A percentile compares a stretch with the other conserved stretches of the same genome.
phyloP scores from a whole-genome alignment of 2,329 filamentous ascomycete species.

The Cladophialophora carrionii region DNA sequence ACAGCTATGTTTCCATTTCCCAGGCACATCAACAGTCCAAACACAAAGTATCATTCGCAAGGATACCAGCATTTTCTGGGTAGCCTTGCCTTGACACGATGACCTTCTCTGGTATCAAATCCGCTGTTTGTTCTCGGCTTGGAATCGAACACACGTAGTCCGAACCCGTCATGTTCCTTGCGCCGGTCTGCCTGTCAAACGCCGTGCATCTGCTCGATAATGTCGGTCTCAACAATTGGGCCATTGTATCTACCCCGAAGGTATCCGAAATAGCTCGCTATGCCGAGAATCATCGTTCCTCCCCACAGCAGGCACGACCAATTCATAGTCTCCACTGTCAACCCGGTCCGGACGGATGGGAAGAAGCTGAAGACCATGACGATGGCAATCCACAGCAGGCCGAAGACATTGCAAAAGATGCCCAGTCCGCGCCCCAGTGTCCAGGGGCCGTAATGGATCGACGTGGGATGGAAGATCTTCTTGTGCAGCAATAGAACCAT shows the following conservation, averaged over 20 bases:
- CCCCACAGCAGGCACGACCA: constrained; percentile 51
- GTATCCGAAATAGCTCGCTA: constrained; percentile 46
- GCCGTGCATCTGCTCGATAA: constrained; percentile 28
- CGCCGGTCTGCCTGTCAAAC: constrained; percentile 10
- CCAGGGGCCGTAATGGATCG: constrained; percentile 43
- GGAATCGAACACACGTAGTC: not conserved
- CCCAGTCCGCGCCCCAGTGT: constrained; percentile 45
- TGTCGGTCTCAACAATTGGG: constrained; percentile 38
- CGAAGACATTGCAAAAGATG: constrained; percentile 48
- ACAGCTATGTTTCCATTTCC: not conserved
- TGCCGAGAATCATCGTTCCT: constrained; percentile 46
- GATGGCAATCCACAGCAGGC: constrained; percentile 48
- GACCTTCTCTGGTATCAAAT: not conserved
- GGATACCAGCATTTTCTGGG: not conserved
- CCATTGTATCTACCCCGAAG: constrained; percentile 41
- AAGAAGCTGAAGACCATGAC: constrained; percentile 53
- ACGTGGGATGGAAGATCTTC: constrained; percentile 29
- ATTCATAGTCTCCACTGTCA: constrained; percentile 48
- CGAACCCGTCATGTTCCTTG: not conserved
- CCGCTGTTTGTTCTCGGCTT: not conserved
- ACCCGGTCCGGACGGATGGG: constrained; percentile 43
- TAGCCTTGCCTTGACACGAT: not conserved
- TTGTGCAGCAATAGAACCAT: constrained; percentile 46
- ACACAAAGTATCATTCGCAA: not conserved
- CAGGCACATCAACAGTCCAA: not conserved